Percentiles rank a stretch among this genome's conserved stretches.
Conservation (phyloP, 2,329 filamentous ascomycete genomes). For the Alternaria sp. region DNA sequence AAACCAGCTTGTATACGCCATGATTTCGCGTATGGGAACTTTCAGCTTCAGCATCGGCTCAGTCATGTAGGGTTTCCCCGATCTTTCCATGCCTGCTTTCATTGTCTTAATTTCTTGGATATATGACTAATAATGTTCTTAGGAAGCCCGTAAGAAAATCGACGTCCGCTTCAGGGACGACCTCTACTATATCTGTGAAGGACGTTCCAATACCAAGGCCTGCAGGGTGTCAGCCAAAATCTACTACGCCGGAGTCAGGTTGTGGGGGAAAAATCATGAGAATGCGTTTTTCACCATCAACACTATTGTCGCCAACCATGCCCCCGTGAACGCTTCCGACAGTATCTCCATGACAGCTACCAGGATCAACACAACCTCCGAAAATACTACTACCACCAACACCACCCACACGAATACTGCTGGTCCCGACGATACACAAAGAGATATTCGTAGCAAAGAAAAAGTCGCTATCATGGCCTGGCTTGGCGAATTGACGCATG, state of each 20-base stretch:
- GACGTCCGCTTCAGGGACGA: conserved; percentile 4
- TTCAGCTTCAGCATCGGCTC: not conserved
- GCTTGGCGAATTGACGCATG: not conserved
- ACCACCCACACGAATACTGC: not conserved
- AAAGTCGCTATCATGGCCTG: not conserved
- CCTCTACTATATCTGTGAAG: not conserved
- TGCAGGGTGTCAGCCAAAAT: not conserved
- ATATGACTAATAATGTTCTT: not conserved
- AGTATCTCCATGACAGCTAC: no score
- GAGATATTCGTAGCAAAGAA: not conserved
- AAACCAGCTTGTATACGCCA: not conserved
- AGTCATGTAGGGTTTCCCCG: not conserved
- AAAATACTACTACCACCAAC: not conserved
- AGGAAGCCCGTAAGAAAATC: conserved; percentile 1
- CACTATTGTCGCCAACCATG: not conserved
- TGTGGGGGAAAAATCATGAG: not conserved
- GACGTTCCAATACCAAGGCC: not conserved
- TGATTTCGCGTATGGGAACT: conserved; percentile 1
- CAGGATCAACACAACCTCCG: not conserved
- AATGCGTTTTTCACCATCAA: not conserved
- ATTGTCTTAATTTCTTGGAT: no score
- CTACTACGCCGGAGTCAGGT: not conserved
- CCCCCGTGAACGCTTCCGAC: not conserved
- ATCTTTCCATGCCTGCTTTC: not conserved
- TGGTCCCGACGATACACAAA: not conserved